Percentiles rank a stretch among this genome's conserved stretches.
These are phyloP conservation scores for Syzygium grande DNA, from an alignment of 345 rosid species.

Conservation along the genomic window DNA sequence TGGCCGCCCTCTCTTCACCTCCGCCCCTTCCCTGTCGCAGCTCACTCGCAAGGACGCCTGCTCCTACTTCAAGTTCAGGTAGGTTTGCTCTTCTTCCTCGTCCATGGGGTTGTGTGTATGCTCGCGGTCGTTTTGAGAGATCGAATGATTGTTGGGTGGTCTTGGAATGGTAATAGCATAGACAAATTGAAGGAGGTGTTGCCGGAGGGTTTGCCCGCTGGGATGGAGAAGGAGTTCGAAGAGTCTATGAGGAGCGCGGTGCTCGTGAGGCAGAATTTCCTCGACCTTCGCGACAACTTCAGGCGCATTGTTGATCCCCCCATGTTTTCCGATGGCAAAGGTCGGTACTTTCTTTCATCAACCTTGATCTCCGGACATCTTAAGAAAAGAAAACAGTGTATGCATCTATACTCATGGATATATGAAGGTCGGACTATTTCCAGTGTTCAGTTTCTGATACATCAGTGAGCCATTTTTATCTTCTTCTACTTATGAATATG, in stretches of 20 bases:
- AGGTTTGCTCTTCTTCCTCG: not conserved
- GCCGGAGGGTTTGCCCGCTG: conserved; percentile 79
- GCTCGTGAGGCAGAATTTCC: conserved; percentile 72
- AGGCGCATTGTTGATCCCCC: conserved; percentile 85
- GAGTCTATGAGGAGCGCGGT: conserved; percentile 72
- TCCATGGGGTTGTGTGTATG: not conserved
- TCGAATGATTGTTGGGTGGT: not conserved
- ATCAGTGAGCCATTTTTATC: not conserved
- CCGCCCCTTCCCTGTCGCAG: conserved; percentile 45
- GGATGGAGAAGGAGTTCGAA: conserved; percentile 67
- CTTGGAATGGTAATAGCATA: conserved; percentile 20
- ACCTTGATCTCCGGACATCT: not conserved
- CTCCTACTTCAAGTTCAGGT: conserved; percentile 78
- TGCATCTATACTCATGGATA: not conserved
- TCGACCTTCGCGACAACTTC: conserved; percentile 88
- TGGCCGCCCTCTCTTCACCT: conserved; percentile 70
- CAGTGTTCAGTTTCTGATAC: not conserved
- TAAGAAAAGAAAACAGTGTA: not conserved
- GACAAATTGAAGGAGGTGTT: conserved; percentile 40
- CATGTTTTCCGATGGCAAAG: conserved; percentile 39
- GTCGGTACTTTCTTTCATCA: conserved; percentile 12
- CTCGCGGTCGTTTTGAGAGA: not conserved
- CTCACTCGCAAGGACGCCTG: conserved; percentile 53
- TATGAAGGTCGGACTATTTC: not conserved
- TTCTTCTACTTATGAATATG: not conserved